phyloP scores from a whole-genome alignment of 2,329 filamentous ascomycete species.

The Hymenoscyphus repandus region DNA sequence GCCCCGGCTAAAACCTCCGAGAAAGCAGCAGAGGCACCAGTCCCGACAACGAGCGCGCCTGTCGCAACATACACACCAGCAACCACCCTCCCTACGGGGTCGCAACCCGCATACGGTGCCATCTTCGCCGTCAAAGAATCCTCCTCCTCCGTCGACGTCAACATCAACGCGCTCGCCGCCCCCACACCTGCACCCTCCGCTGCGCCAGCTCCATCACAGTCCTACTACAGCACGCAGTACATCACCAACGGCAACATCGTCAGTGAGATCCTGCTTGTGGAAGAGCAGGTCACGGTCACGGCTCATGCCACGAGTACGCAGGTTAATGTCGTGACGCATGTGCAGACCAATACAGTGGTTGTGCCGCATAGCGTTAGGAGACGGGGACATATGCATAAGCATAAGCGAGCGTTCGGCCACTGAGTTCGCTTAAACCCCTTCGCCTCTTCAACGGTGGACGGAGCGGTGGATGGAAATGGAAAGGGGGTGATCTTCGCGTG shows the following conservation, averaged over 20 bases:
- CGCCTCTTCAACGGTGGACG: not conserved
- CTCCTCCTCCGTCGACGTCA: not conserved
- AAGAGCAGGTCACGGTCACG: conserved; percentile 50
- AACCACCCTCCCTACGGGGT: conserved; percentile 12
- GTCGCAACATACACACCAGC: conserved; percentile 22
- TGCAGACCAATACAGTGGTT: not conserved
- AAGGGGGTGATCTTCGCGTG: not conserved
- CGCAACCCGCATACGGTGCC: conserved; percentile 26
- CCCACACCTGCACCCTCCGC: conserved; percentile 19
- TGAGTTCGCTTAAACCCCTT: too few species aligned
- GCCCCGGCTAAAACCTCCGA: not conserved
- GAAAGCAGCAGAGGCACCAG: not conserved
- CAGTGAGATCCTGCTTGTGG: conserved; percentile 52
- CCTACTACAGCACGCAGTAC: conserved; percentile 47
- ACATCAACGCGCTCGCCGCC: conserved; percentile 4
- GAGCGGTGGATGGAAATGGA: too few species aligned
- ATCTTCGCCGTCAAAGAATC: conserved; percentile 25
- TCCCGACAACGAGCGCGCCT: not conserved
- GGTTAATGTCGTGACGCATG: not conserved
- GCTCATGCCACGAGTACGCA: not conserved
- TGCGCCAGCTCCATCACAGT: conserved; percentile 11
- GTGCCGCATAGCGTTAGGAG: not conserved
- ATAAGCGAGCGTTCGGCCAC: not conserved
- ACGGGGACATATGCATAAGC: conserved; percentile 6
- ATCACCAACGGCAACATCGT: conserved; percentile 46